These are phyloP conservation scores for Aspergillus uvarum DNA, from an alignment of 2,329 filamentous ascomycete genomes.

Conservation along the genomic window DNA sequence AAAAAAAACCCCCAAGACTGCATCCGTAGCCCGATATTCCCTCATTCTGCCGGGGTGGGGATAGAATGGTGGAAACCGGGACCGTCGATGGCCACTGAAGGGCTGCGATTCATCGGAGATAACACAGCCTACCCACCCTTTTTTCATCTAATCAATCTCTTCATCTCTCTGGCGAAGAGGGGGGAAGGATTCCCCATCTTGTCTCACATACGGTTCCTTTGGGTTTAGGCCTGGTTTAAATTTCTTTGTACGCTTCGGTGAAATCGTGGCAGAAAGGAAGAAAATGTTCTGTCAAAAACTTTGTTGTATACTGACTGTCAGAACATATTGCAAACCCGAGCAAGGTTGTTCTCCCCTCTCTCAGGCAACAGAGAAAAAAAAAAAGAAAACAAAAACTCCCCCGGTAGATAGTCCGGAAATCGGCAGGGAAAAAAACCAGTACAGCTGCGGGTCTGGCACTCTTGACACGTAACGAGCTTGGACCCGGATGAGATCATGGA, in stretches of 20 bases:
- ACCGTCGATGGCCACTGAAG: constrained; percentile 9
- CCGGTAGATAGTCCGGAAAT: neutral
- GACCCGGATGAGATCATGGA: constrained; percentile 3
- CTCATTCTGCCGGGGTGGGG: neutral
- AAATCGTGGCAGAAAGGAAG: neutral
- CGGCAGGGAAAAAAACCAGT: constrained; percentile 2
- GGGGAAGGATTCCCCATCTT: neutral
- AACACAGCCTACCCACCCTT: constrained; percentile 21
- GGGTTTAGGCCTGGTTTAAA: neutral
- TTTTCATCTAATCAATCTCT: constrained; percentile 29
- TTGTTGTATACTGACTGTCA: neutral
- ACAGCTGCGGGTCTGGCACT: constrained; percentile 2
- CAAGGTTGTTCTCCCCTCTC: neutral
- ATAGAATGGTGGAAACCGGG: constrained; percentile 10
- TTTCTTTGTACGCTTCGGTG: neutral
- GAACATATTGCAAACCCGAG: neutral
- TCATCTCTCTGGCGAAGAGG: constrained; percentile 10
- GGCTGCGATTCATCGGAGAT: constrained; percentile 17
- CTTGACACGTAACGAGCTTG: constrained; percentile 3
- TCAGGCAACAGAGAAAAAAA: neutral
- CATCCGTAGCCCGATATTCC: constrained; percentile 6
- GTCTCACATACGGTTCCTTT: neutral
- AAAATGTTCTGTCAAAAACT: neutral
- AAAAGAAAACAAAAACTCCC: too few species aligned
- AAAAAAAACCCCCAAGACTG: neutral